Evolutionary conservation across 2,329 filamentous ascomycete genomes (phyloP).

Genomic region (Cladosporium oxysporum): DNA sequence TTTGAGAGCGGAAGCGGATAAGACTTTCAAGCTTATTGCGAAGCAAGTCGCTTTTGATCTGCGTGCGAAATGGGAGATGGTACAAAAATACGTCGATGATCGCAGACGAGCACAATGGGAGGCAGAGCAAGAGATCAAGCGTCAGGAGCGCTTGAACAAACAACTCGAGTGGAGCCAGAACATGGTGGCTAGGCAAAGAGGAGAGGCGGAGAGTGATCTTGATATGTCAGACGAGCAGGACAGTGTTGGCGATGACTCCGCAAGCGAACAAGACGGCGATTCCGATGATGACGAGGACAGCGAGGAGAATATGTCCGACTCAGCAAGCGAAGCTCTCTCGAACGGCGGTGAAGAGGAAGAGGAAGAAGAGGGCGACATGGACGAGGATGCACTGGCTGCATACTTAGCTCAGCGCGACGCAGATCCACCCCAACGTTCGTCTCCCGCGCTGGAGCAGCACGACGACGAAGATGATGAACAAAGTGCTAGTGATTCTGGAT

Average conservation of each 20-base stretch:
- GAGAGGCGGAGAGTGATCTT: conserved; percentile 28
- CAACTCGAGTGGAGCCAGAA: conserved; percentile 35
- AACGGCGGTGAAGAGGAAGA: conserved; percentile 49
- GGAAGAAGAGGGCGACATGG: conserved; percentile 53
- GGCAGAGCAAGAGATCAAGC: conserved; percentile 65
- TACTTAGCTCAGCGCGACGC: conserved; percentile 33
- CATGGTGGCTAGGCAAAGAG: conserved; percentile 36
- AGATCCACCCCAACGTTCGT: conserved; percentile 27
- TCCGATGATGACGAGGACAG: conserved; percentile 41
- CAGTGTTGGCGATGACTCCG: conserved; percentile 20
- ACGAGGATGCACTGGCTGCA: conserved; percentile 50
- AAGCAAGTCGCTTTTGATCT: conserved; percentile 69
- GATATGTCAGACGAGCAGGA: conserved; percentile 35
- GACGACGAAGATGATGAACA: conserved; percentile 24
- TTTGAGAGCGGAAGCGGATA: conserved; percentile 73
- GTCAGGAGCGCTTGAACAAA: conserved; percentile 72
- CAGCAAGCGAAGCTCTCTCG: conserved; percentile 60
- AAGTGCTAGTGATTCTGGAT: conserved; percentile 33
- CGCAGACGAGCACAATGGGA: conserved; percentile 60
- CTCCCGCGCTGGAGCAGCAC: conserved; percentile 1
- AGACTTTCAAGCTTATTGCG: conserved; percentile 66
- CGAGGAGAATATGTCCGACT: conserved; percentile 61
- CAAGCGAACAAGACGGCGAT: conserved; percentile 45
- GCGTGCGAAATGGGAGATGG: conserved; percentile 61
- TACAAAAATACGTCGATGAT: conserved; percentile 59